These are phyloP conservation scores for Dendrocalamus sinicus DNA, from an alignment of 176 grass and related monocot species.

Conservation along the genomic window DNA sequence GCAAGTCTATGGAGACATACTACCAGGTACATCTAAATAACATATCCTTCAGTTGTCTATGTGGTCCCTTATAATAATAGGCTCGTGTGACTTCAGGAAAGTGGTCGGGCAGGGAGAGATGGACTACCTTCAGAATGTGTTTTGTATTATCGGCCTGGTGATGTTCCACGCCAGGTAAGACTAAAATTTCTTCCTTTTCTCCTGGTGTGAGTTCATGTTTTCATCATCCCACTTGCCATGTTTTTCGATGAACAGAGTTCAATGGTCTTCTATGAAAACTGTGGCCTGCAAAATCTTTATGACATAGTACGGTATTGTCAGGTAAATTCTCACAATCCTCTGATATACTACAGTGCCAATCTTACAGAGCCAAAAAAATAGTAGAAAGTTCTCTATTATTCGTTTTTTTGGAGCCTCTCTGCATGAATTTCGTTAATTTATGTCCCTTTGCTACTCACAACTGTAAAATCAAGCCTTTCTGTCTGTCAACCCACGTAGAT, in stretches of 20 bases:
- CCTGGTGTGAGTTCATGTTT: conserved; percentile 33
- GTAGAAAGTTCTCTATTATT: conserved; percentile 19
- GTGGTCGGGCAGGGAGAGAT: conserved; percentile 86
- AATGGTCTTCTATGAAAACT: conserved; percentile 97
- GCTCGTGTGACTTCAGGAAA: conserved; percentile 60
- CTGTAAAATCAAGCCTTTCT: conserved; percentile 15
- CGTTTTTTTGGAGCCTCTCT: neutral
- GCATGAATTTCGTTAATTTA: conserved; percentile 19
- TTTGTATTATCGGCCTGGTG: conserved; percentile 82
- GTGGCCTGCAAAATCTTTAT: conserved; percentile 95
- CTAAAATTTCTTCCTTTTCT: conserved; percentile 31
- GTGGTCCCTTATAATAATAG: conserved; percentile 32
- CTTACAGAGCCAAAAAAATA: neutral
- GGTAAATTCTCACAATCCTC: conserved; percentile 50
- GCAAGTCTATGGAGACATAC: conserved; percentile 98
- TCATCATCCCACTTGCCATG: conserved; percentile 11
- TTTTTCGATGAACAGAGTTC: conserved; percentile 72
- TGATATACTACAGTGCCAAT: neutral
- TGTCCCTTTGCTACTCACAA: conserved; percentile 30
- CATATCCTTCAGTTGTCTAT: neutral
- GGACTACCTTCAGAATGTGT: conserved; percentile 91
- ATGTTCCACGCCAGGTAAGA: conserved; percentile 77
- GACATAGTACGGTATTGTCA: conserved; percentile 88
- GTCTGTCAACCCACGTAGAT: neutral
- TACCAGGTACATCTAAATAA: conserved; percentile 72